A percentile compares a stretch with the other conserved stretches of the same genome.
These are phyloP conservation scores for Suillus paluster DNA, from an alignment of 768 basidiomycete genomes.

Conservation along the genomic window DNA sequence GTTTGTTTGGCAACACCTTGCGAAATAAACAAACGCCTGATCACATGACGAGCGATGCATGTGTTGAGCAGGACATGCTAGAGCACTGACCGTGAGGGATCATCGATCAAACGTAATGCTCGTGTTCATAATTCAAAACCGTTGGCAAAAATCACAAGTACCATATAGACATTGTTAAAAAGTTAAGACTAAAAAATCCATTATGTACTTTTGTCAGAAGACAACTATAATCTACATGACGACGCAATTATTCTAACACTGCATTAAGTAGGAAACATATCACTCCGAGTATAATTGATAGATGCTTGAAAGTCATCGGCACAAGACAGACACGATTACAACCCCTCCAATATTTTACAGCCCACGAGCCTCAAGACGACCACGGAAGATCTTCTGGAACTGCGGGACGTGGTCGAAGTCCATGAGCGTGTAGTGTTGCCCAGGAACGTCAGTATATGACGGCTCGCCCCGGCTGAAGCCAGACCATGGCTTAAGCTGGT, in stretches of 20 bases:
- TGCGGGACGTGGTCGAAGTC: slow-evolving; percentile 35
- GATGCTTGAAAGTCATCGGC: too few relatives aligned
- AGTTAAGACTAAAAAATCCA: too few relatives aligned
- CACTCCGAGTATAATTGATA: not conserved
- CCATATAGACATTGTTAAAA: too few relatives aligned
- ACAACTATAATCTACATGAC: not conserved
- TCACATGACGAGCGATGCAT: too few relatives aligned
- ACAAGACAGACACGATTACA: not conserved
- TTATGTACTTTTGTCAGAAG: not conserved
- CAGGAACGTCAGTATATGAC: slow-evolving; percentile 29
- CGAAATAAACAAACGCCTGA: too few relatives aligned
- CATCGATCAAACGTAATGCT: not conserved
- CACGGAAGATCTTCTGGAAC: slow-evolving; percentile 35
- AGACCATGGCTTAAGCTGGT: slow-evolving; percentile 32
- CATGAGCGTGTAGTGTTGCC: slow-evolving; percentile 36
- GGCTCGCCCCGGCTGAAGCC: slow-evolving; percentile 29
- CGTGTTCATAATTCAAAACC: not conserved
- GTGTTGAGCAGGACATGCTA: too few relatives aligned
- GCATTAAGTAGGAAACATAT: not conserved
- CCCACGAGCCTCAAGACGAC: slow-evolving; percentile 28
- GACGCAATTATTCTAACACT: not conserved
- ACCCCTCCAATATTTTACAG: slow-evolving; percentile 14
- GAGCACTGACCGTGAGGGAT: too few relatives aligned
- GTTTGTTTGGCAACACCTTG: too few relatives aligned
- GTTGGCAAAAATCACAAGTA: too few relatives aligned